These are phyloP conservation scores for Galerina sulciceps DNA, from an alignment of 768 basidiomycete species.

Conservation along the genomic window DNA sequence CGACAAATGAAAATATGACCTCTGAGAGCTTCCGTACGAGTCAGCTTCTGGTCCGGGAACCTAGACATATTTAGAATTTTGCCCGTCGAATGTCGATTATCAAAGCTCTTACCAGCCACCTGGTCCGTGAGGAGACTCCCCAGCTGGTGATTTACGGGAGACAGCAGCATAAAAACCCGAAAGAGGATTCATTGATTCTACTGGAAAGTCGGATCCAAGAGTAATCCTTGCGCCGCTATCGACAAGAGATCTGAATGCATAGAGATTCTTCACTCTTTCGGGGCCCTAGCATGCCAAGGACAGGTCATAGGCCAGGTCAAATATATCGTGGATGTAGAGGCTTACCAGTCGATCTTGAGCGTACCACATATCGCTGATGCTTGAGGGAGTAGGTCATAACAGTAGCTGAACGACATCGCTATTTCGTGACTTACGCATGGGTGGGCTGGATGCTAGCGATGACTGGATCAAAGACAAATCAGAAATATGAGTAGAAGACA, in stretches of 20 bases:
- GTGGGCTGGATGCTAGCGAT: conserved; percentile 92
- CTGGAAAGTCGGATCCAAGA: conserved; percentile 89
- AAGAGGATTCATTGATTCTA: conserved; percentile 86
- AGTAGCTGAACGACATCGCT: conserved; percentile 3
- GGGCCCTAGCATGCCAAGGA: conserved; percentile 56
- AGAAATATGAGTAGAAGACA: conserved; percentile 1
- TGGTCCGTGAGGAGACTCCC: conserved; percentile 80
- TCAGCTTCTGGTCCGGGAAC: conserved; percentile 83
- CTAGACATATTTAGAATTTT: conserved; percentile 36
- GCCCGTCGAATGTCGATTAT: neutral
- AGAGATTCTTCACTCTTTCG: conserved; percentile 82
- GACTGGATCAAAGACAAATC: conserved; percentile 46
- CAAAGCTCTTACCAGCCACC: conserved; percentile 70
- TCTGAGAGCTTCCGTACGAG: conserved; percentile 75
- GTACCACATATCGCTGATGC: conserved; percentile 89
- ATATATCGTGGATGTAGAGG: conserved; percentile 3
- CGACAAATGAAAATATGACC: conserved; percentile 38
- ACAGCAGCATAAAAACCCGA: conserved; percentile 88
- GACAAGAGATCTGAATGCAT: conserved; percentile 81
- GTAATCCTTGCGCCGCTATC: conserved; percentile 71
- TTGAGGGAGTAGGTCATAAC: conserved; percentile 22
- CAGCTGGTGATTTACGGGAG: conserved; percentile 69
- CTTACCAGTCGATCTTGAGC: conserved; percentile 80
- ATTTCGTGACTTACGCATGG: conserved; percentile 64
- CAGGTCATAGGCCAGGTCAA: neutral